Percentiles rank a stretch among this genome's conserved stretches.
phyloP scores from a whole-genome alignment of 148 eudicot species.

The Gaultheria prostrata region DNA sequence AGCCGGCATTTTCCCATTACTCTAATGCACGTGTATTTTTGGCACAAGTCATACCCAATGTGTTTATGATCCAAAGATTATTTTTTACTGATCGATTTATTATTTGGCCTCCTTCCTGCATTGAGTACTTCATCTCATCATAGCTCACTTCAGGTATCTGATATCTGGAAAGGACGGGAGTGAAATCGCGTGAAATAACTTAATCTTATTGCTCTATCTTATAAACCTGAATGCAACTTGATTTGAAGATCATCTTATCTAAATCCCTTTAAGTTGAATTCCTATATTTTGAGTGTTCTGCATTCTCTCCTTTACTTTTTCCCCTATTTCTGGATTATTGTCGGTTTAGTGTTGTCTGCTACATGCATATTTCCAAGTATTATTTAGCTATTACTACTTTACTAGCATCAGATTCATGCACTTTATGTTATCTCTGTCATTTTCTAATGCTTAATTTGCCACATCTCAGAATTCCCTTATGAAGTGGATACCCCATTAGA shows the following conservation, averaged over 20 bases:
- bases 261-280: neutral
- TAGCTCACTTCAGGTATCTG: neutral
- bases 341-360: neutral
- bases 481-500: slow-evolving; percentile 96
- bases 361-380: neutral
- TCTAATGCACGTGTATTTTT: neutral
- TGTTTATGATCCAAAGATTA: neutral
- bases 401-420: neutral
- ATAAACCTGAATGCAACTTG: neutral
- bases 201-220: neutral
- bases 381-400: neutral
- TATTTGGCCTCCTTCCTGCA: neutral
- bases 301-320: neutral
- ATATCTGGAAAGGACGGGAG: neutral
- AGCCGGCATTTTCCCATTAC: neutral
- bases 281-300: neutral
- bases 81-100: neutral
- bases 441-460: slow-evolving; percentile 1
- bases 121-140: slow-evolving; percentile 4
- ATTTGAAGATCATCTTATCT: neutral
- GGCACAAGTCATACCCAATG: neutral
- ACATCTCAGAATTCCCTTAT: slow-evolving; percentile 75
- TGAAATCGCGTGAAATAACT: neutral
- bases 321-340: neutral
- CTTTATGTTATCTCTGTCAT: slow-evolving; percentile 10